A percentile compares a stretch with the other conserved stretches of the same genome.
These are phyloP conservation scores for Olyra latifolia DNA, from an alignment of 176 grass and related monocot genomes.

Conservation along the genomic window DNA sequence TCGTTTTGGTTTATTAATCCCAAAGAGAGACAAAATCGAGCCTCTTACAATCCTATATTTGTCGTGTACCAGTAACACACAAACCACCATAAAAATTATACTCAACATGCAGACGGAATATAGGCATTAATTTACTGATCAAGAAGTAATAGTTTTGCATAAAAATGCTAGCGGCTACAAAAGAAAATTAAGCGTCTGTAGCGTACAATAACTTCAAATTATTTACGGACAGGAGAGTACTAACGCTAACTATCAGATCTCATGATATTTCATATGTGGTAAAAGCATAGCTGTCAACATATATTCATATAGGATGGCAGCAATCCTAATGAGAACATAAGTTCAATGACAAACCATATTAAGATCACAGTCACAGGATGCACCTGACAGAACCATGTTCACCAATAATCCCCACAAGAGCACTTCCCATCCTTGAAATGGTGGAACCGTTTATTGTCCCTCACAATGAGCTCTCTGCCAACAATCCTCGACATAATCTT, in stretches of 20 bases:
- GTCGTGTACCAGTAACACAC: background rate
- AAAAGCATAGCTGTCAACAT: constrained; percentile 14
- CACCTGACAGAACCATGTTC: constrained; percentile 25
- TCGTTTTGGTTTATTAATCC: background rate
- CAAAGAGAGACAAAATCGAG: background rate
- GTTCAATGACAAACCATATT: background rate
- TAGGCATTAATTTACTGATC: constrained; percentile 5
- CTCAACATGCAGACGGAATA: background rate
- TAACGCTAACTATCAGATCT: constrained; percentile 10
- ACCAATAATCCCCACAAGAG: constrained; percentile 92
- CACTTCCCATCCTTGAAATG: constrained; percentile 93
- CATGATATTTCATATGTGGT: constrained; percentile 24
- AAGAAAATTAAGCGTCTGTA: background rate
- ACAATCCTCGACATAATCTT: constrained; percentile 95
- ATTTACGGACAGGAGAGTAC: background rate
- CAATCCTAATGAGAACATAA: constrained; percentile 1
- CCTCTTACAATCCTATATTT: background rate
- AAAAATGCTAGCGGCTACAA: background rate
- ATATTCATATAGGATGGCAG: constrained; percentile 25
- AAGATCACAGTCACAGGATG: background rate
- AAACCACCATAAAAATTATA: background rate
- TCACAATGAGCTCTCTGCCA: constrained; percentile 81
- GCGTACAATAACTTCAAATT: background rate
- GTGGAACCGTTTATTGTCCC: constrained; percentile 91
- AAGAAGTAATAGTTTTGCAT: constrained; percentile 12